Evolutionary conservation across 2,329 filamentous ascomycete genomes (phyloP).

Genomic region (Neofusicoccum parvum): DNA sequence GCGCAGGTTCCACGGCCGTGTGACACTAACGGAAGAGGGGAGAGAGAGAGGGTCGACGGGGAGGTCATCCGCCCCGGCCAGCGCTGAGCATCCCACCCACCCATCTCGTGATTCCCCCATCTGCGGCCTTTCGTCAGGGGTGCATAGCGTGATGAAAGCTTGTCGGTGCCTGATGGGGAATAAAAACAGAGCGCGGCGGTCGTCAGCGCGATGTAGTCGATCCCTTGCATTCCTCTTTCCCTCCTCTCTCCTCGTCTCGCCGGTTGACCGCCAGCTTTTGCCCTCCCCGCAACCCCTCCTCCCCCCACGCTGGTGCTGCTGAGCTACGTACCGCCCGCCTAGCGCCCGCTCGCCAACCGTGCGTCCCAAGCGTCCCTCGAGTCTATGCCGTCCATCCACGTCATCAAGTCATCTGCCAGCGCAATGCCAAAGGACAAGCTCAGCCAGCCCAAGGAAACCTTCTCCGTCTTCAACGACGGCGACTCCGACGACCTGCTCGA

Average conservation of each 20-base stretch:
- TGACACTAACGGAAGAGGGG: background rate
- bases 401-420: constrained; percentile 7
- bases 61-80: background rate
- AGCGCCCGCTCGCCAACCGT: background rate
- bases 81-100: background rate
- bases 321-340: too few relatives aligned
- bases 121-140: constrained; percentile 11
- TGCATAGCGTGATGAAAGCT: background rate
- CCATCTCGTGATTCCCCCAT: constrained; percentile 1
- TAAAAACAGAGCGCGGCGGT: too few relatives aligned
- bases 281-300: too few relatives aligned
- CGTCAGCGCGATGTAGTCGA: too few relatives aligned
- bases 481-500: constrained; percentile 15
- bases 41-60: background rate
- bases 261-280: too few relatives aligned
- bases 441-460: constrained; percentile 17
- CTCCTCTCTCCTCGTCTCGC: too few relatives aligned
- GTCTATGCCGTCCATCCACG: constrained; percentile 14
- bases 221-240: too few relatives aligned
- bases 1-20: background rate
- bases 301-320: too few relatives aligned
- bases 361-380: background rate
- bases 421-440: constrained; percentile 12
- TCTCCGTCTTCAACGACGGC: constrained; percentile 17
- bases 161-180: background rate